These are phyloP conservation scores for Aspergillus vadensis DNA, from an alignment of 2,329 filamentous ascomycete species.

Conservation along the genomic window DNA sequence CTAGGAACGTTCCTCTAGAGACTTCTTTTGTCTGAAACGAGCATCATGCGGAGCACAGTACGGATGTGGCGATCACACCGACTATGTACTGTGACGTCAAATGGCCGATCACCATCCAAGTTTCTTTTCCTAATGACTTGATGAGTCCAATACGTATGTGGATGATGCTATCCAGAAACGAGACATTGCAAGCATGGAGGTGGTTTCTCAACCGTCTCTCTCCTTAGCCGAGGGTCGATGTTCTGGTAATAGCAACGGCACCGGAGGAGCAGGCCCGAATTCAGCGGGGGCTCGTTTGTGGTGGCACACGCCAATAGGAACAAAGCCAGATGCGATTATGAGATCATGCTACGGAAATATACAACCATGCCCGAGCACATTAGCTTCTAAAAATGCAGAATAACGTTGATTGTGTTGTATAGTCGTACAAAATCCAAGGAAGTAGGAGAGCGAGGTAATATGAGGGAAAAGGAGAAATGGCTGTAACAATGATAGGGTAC, in stretches of 20 bases:
- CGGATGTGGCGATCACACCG: background rate
- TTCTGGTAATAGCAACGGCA: background rate
- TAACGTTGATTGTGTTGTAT: conserved; percentile 24
- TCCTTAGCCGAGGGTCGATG: background rate
- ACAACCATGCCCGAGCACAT: conserved; percentile 1
- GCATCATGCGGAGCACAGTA: background rate
- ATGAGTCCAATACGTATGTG: too few relatives aligned
- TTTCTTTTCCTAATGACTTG: background rate
- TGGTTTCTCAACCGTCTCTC: too few relatives aligned
- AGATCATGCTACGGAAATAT: background rate
- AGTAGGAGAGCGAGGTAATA: conserved; percentile 7
- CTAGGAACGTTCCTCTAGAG: background rate
- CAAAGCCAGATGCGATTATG: background rate
- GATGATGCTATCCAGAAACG: too few relatives aligned
- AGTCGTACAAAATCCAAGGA: conserved; percentile 28
- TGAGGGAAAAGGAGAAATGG: conserved; percentile 13
- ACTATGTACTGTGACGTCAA: background rate
- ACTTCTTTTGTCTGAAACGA: background rate
- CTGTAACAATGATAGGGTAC: conserved; percentile 31
- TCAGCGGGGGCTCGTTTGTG: background rate
- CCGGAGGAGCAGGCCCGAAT: background rate
- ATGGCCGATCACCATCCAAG: background rate
- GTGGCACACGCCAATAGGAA: background rate
- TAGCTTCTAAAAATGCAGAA: conserved; percentile 16
- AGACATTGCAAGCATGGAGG: too few relatives aligned